phyloP scores from a whole-genome alignment of 305 asterid species.

The Fraxinus paxiana region DNA sequence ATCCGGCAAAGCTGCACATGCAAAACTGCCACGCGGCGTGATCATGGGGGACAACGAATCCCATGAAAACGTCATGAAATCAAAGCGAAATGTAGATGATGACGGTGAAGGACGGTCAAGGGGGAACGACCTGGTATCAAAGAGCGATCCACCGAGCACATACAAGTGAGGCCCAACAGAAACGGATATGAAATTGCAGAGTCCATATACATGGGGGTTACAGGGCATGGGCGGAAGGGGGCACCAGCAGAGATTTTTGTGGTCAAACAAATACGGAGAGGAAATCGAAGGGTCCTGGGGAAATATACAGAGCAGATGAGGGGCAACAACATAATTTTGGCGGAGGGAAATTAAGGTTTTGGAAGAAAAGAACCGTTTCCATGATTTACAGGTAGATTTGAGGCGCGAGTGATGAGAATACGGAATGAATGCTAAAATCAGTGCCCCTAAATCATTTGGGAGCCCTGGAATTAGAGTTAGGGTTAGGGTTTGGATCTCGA shows the following conservation, averaged over 20 bases:
- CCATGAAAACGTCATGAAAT: constrained; percentile 50
- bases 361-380: constrained; percentile 71
- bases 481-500: constrained; percentile 48
- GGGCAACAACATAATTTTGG: constrained; percentile 38
- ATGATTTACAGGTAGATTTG: constrained; percentile 60
- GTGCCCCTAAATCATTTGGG: constrained; percentile 69
- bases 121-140: constrained; percentile 76
- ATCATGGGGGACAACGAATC: constrained; percentile 68
- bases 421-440: constrained; percentile 64
- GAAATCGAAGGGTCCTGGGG: constrained; percentile 78
- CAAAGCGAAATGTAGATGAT: constrained; percentile 53
- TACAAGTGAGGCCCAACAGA: constrained; percentile 59
- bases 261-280: constrained; percentile 73
- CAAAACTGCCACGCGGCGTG: constrained; percentile 84
- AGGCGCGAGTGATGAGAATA: constrained; percentile 72
- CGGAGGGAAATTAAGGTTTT: constrained; percentile 55
- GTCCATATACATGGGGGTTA: constrained; percentile 77
- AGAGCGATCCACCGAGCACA: constrained; percentile 78
- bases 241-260: constrained; percentile 57
- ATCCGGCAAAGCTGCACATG: constrained; percentile 61
- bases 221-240: constrained; percentile 82
- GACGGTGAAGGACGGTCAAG: constrained; percentile 76
- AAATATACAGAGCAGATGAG: constrained; percentile 69
- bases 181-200: constrained; percentile 65
- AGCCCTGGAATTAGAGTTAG: constrained; percentile 71